A percentile compares a stretch with the other conserved stretches of the same genome.
These are phyloP conservation scores for Hypholoma sublateritium DNA, from an alignment of 768 basidiomycete species.

Conservation along the genomic window DNA sequence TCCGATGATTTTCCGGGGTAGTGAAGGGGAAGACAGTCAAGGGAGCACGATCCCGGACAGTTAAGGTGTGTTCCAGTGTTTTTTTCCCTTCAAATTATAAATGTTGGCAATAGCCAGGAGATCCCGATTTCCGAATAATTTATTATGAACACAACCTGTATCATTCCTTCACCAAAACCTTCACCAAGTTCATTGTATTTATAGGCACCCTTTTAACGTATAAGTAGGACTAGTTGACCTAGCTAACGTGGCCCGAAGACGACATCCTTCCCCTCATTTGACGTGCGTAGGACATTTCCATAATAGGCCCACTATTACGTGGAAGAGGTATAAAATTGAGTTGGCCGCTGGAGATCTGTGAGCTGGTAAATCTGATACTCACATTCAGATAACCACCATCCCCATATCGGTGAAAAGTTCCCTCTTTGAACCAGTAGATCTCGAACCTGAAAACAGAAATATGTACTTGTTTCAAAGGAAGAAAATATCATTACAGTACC, in stretches of 20 bases:
- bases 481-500: background rate
- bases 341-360: background rate
- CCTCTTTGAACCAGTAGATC: constrained; percentile 22
- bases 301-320: background rate
- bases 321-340: background rate
- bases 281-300: background rate
- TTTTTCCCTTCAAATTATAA: too few relatives aligned
- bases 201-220: too few relatives aligned
- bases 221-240: too few relatives aligned
- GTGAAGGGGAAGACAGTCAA: too few relatives aligned
- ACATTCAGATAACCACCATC: constrained; percentile 26
- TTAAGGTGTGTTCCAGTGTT: too few relatives aligned
- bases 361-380: background rate
- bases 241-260: background rate
- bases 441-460: constrained; percentile 12
- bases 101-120: too few relatives aligned
- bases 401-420: constrained; percentile 18
- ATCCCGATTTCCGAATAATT: too few relatives aligned
- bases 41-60: too few relatives aligned
- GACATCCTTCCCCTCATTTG: background rate
- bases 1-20: too few relatives aligned
- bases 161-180: too few relatives aligned
- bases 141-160: too few relatives aligned
- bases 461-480: background rate
- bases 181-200: too few relatives aligned